These are phyloP conservation scores for Talaromyces albobiverticillius DNA, from an alignment of 2,329 filamentous ascomycete genomes.

Conservation along the genomic window DNA sequence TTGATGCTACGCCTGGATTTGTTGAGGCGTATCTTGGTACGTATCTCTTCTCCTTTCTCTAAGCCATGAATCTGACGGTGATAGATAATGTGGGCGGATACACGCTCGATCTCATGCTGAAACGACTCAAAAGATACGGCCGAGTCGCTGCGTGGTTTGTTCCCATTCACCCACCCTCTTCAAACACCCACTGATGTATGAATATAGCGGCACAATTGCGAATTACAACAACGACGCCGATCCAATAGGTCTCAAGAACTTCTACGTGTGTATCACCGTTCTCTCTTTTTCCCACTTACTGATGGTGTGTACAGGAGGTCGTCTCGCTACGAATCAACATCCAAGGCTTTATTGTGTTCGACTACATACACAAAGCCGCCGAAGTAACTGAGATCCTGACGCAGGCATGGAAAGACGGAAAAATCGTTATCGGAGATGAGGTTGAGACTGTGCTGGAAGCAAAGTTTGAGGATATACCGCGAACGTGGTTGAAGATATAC, in stretches of 20 bases:
- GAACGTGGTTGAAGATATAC: conserved; percentile 50
- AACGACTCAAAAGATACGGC: conserved; percentile 14
- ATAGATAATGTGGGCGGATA: conserved; percentile 48
- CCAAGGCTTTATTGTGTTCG: conserved; percentile 21
- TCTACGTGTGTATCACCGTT: conserved; percentile 21
- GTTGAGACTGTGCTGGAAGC: conserved; percentile 48
- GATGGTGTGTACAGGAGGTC: conserved; percentile 13
- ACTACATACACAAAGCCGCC: conserved; percentile 20
- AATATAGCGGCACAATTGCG: conserved; percentile 21
- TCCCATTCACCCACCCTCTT: background rate
- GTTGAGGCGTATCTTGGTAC: conserved; percentile 50
- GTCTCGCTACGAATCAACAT: conserved; percentile 19
- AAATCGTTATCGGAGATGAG: conserved; percentile 44
- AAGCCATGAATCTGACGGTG: background rate
- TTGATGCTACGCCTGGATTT: conserved; percentile 46
- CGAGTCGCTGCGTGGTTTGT: conserved; percentile 21
- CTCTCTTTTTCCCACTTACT: background rate
- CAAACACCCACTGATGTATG: background rate
- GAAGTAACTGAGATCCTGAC: conserved; percentile 24
- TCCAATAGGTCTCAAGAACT: conserved; percentile 19
- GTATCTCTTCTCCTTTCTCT: background rate
- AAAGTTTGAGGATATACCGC: conserved; percentile 49
- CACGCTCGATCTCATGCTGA: conserved; percentile 40
- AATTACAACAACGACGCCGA: conserved; percentile 19
- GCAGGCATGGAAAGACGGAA: conserved; percentile 40